Evolutionary conservation across 345 rosid species (phyloP).

Genomic region (Euphorbia tirucalli): DNA sequence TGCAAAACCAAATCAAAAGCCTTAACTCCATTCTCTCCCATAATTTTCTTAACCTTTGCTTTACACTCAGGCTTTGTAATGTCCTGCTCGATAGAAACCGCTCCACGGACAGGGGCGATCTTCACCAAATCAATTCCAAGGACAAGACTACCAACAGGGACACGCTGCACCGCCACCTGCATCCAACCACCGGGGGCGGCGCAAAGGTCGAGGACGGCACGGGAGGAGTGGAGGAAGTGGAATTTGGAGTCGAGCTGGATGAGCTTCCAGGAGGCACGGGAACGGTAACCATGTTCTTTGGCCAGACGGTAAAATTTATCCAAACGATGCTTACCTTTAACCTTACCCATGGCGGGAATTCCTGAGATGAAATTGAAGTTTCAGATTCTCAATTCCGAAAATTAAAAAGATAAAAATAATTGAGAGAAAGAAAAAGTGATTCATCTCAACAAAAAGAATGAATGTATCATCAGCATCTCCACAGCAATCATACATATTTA

Average conservation of each 20-base stretch:
- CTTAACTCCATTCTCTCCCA: slow-evolving; percentile 57
- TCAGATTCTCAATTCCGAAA: background rate
- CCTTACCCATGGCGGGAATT: slow-evolving; percentile 30
- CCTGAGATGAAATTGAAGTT: background rate
- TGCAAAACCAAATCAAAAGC: slow-evolving; percentile 81
- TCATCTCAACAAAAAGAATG: no score
- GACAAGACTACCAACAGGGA: slow-evolving; percentile 84
- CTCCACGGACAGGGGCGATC: slow-evolving; percentile 67
- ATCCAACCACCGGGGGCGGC: slow-evolving; percentile 99
- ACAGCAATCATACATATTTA: no score
- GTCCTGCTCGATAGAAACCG: slow-evolving; percentile 68
- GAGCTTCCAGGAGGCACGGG: slow-evolving; percentile 91
- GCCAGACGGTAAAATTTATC: slow-evolving; percentile 81
- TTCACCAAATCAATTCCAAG: slow-evolving; percentile 82
- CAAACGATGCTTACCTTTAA: slow-evolving; percentile 78
- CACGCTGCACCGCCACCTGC: slow-evolving; percentile 91
- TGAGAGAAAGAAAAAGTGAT: no score
- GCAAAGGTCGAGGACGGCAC: slow-evolving; percentile 86
- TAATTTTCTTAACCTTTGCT: slow-evolving; percentile 57
- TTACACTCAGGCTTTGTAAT: slow-evolving; percentile 77
- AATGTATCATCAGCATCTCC: no score
- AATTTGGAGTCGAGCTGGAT: slow-evolving; percentile 73
- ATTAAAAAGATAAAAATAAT: no score
- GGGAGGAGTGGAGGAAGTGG: slow-evolving; percentile 60
- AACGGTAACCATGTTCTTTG: slow-evolving; percentile 90